Percentiles rank a stretch among this genome's conserved stretches.
These are phyloP conservation scores for Leccinum arenicola DNA, from an alignment of 768 basidiomycete species.

Conservation along the genomic window DNA sequence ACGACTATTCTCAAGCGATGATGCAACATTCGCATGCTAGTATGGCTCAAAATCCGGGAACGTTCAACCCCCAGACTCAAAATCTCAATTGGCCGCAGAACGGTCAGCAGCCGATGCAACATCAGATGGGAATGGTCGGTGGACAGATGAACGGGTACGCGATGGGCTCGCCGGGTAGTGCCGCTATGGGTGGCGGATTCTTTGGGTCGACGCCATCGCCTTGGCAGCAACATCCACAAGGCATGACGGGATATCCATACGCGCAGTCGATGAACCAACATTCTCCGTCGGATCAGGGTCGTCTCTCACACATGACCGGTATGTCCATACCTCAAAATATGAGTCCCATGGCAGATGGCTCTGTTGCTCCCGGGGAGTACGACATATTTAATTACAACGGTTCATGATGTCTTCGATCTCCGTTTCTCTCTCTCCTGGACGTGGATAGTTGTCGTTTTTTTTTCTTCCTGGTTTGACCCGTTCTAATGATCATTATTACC, in stretches of 20 bases:
- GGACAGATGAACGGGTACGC: conserved; percentile 35
- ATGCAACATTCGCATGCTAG: conserved; percentile 35
- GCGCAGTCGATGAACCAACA: conserved; percentile 27
- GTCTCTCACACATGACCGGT: conserved; percentile 47
- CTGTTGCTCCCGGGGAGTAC: conserved; percentile 42
- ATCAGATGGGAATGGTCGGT: conserved; percentile 32
- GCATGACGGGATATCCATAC: conserved; percentile 30
- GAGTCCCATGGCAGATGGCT: conserved; percentile 41
- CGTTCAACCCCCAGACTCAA: conserved; percentile 36
- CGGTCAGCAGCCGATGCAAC: conserved; percentile 53
- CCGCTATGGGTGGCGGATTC: conserved; percentile 22
- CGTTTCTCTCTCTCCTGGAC: conserved; percentile 11
- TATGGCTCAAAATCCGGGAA: conserved; percentile 27
- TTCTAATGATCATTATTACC: conserved; percentile 27
- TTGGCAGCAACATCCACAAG: conserved; percentile 30
- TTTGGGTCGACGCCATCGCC: conserved; percentile 25
- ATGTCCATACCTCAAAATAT: conserved; percentile 50
- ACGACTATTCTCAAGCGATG: conserved; percentile 37
- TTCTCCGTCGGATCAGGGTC: conserved; percentile 28
- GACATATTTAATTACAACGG: conserved; percentile 60
- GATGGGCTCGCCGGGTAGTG: conserved; percentile 38
- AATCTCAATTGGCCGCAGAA: conserved; percentile 49
- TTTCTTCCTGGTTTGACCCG: conserved; percentile 11
- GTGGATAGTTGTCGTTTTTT: conserved; percentile 16
- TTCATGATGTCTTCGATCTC: conserved; percentile 29